Evolutionary conservation across 2,329 filamentous ascomycete genomes (phyloP).

Genomic region (Volutella citrinella): DNA sequence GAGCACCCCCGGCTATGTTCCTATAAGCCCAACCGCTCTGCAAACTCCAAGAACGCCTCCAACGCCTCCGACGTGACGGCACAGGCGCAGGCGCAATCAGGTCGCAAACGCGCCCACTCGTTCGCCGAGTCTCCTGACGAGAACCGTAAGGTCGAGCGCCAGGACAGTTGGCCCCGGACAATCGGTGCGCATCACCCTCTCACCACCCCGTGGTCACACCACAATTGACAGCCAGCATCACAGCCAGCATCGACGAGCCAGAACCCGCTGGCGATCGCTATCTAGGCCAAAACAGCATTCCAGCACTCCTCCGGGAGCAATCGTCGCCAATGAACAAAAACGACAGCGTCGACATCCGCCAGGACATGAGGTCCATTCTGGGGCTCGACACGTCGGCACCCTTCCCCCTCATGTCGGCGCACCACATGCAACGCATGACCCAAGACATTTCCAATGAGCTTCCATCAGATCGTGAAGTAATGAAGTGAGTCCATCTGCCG

Average conservation of each 20-base stretch:
- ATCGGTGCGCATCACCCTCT: slow-evolving; percentile 32
- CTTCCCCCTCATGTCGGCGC: slow-evolving; percentile 64
- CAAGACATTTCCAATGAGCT: slow-evolving; percentile 60
- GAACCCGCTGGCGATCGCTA: slow-evolving; percentile 58
- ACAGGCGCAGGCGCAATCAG: no score
- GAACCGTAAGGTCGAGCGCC: slow-evolving; percentile 32
- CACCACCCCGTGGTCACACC: slow-evolving; percentile 11
- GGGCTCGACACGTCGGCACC: slow-evolving; percentile 64
- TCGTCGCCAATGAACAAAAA: slow-evolving; percentile 50
- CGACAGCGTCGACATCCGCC: slow-evolving; percentile 55
- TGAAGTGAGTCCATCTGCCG: slow-evolving; percentile 51
- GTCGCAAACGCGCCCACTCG: slow-evolving; percentile 34
- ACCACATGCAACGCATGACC: slow-evolving; percentile 58
- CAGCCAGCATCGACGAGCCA: slow-evolving; percentile 48
- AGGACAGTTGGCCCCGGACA: slow-evolving; percentile 41
- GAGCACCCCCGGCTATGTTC: slow-evolving; percentile 64
- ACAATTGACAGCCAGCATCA: slow-evolving; percentile 19
- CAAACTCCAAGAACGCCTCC: slow-evolving; percentile 33
- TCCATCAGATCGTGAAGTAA: slow-evolving; percentile 62
- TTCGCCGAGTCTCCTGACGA: slow-evolving; percentile 30
- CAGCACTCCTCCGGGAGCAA: slow-evolving; percentile 62
- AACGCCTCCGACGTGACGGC: slow-evolving; percentile 20
- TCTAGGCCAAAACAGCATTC: slow-evolving; percentile 66
- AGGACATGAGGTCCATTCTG: slow-evolving; percentile 64
- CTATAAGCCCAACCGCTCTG: slow-evolving; percentile 59